Conservation (phyloP, 495 filamentous ascomycete genomes). For the Neurospora tetraspora region DNA sequence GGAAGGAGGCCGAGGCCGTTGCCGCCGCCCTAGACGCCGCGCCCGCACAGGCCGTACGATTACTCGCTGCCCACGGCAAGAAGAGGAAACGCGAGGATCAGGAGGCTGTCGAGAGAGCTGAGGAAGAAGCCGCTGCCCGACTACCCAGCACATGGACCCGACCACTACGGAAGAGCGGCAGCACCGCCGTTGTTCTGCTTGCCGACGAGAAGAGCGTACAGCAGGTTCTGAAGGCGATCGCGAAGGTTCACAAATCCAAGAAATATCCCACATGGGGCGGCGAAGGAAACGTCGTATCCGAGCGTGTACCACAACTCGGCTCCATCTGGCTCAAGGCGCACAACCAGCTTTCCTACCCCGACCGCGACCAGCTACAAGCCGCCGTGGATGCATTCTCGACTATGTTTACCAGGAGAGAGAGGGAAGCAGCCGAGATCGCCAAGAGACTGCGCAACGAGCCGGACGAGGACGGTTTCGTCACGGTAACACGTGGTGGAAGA, state of each 20-base stretch:
- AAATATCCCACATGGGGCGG: conserved; percentile 55
- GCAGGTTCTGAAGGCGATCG: conserved; percentile 60
- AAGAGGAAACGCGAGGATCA: conserved; percentile 58
- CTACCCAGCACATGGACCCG: conserved; percentile 68
- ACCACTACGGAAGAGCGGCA: conserved; percentile 58
- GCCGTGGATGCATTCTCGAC: conserved; percentile 76
- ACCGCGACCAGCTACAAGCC: conserved; percentile 49
- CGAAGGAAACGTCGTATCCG: conserved; percentile 31
- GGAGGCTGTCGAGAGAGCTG: conserved; percentile 40
- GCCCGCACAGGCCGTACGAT: conserved; percentile 30
- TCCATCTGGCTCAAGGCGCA: conserved; percentile 51
- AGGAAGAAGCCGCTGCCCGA: conserved; percentile 38
- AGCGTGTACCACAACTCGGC: conserved; percentile 47
- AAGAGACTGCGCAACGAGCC: conserved; percentile 60
- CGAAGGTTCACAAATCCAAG: conserved; percentile 48
- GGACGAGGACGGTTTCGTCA: conserved; percentile 93
- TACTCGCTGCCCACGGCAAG: conserved; percentile 40
- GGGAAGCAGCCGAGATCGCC: conserved; percentile 51
- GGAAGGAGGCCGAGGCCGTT: conserved; percentile 14
- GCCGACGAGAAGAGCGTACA: conserved; percentile 70
- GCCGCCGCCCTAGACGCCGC: conserved; percentile 12
- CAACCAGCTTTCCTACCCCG: conserved; percentile 60
- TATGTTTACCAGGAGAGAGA: conserved; percentile 55
- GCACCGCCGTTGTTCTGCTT: conserved; percentile 70
- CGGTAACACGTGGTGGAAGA: conserved; percentile 71